phyloP scores from a whole-genome alignment of 2,329 filamentous ascomycete species.

The Alternaria longipes region DNA sequence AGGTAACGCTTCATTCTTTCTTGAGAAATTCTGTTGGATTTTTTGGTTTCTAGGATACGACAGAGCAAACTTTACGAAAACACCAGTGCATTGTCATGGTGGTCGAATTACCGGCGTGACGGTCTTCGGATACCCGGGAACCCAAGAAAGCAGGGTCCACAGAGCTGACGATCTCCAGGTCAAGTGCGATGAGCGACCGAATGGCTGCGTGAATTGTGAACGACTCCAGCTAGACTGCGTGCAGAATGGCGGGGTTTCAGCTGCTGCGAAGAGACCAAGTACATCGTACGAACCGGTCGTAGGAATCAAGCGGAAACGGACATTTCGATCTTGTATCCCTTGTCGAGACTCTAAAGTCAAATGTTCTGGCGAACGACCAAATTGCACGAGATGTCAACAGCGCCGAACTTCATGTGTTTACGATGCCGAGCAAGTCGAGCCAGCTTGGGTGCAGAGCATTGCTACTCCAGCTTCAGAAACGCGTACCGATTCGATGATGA shows the following conservation, averaged over 20 bases:
- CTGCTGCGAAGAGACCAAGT: constrained; percentile 26
- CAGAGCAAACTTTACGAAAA: not conserved
- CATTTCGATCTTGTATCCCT: constrained; percentile 42
- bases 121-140: not conserved
- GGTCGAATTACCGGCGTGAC: not conserved
- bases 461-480: constrained; percentile 22
- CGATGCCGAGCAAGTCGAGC: constrained; percentile 42
- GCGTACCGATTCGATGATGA: constrained; percentile 18
- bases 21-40: not conserved
- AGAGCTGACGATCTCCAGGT: constrained; percentile 30
- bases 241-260: constrained; percentile 31
- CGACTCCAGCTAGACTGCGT: constrained; percentile 41
- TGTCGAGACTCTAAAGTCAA: constrained; percentile 46
- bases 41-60: not conserved
- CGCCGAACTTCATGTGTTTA: constrained; percentile 36
- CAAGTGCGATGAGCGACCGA: constrained; percentile 45
- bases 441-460: constrained; percentile 45
- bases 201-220: constrained; percentile 45
- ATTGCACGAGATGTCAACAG: constrained; percentile 41
- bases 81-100: not conserved
- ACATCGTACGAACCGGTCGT: constrained; percentile 30
- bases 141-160: not conserved
- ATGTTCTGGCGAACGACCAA: constrained; percentile 44
- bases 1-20: constrained; percentile 16
- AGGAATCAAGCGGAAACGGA: constrained; percentile 45